These are phyloP conservation scores for Phytophthora hybrid DNA, from an alignment of 352 stramenopile species.

Conservation along the genomic window DNA sequence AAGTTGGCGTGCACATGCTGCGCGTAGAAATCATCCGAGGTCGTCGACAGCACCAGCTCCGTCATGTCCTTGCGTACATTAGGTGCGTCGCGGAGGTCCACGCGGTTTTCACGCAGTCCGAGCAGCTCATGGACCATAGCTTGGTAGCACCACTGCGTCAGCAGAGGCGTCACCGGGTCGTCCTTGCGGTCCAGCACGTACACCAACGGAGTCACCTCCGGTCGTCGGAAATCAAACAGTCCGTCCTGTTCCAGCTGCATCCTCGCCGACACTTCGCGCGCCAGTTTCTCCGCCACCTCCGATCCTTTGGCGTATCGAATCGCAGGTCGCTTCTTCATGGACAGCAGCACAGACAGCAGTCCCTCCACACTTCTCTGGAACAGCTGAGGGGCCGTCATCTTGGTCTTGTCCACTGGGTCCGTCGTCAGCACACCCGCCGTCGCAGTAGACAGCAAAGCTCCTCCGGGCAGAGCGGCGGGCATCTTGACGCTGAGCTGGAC, in stretches of 20 bases:
- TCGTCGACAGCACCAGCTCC: constrained; percentile 96
- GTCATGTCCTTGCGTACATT: constrained; percentile 97
- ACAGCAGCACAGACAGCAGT: constrained; percentile 94
- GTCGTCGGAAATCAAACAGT: constrained; percentile 97
- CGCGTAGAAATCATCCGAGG: constrained; percentile 97
- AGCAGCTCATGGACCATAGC: constrained; percentile 99
- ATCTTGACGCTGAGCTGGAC: constrained; percentile 65
- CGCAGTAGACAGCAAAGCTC: constrained; percentile 40
- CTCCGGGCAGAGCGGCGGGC: constrained; percentile 31
- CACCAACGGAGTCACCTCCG: constrained; percentile 79
- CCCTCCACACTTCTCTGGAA: constrained; percentile 96
- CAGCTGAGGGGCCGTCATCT: constrained; percentile 36
- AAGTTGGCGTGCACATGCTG: constrained; percentile 98
- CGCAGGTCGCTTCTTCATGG: constrained; percentile 95
- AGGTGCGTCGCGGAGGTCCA: constrained; percentile 94
- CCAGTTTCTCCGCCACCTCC: constrained; percentile 93
- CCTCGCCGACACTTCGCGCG: constrained; percentile 92
- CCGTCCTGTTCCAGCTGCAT: constrained; percentile 96
- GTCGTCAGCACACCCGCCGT: constrained; percentile 62
- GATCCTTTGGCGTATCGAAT: constrained; percentile 97
- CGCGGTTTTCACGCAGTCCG: constrained; percentile 97
- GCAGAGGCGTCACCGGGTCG: constrained; percentile 98
- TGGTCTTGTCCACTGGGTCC: constrained; percentile 43
- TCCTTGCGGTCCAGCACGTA: constrained; percentile 98
- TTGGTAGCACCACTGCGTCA: constrained; percentile 98